Conservation (phyloP, 2,329 filamentous ascomycete species). For the Coniochaeta hoffmannii region DNA sequence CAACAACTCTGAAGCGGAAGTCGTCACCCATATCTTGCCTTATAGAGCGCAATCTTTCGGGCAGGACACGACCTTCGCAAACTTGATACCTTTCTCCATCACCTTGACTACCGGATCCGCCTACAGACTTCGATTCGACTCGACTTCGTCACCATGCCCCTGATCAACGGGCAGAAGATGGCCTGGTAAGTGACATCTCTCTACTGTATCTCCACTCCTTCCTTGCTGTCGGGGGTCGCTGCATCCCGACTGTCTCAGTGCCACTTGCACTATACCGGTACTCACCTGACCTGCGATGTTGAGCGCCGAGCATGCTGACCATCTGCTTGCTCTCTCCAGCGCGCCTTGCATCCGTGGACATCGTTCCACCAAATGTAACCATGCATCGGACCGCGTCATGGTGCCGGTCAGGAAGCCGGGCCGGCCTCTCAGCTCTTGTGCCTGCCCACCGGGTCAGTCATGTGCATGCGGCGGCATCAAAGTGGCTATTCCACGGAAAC, state of each 20-base stretch:
- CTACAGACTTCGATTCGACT: no score
- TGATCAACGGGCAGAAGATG: conserved; percentile 65
- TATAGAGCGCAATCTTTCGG: neutral
- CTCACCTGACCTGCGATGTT: neutral
- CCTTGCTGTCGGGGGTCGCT: neutral
- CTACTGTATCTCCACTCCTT: neutral
- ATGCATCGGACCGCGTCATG: conserved; percentile 60
- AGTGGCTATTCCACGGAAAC: conserved; percentile 52
- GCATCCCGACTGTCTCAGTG: neutral
- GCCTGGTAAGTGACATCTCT: conserved; percentile 52
- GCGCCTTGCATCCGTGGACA: conserved; percentile 70
- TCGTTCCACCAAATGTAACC: conserved; percentile 67
- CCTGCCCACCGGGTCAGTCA: conserved; percentile 53
- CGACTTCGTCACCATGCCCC: conserved; percentile 45
- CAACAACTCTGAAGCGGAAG: neutral
- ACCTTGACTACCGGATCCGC: neutral
- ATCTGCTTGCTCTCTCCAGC: conserved; percentile 28
- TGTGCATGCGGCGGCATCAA: conserved; percentile 59
- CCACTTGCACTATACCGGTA: no score
- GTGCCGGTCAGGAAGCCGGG: conserved; percentile 66
- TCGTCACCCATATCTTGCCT: neutral
- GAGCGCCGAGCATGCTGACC: neutral
- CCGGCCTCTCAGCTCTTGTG: conserved; percentile 61
- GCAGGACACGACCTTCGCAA: neutral
- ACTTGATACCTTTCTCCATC: neutral